Evolutionary conservation across 2,329 filamentous ascomycete genomes (phyloP).

Genomic region (Penicillium sp.): DNA sequence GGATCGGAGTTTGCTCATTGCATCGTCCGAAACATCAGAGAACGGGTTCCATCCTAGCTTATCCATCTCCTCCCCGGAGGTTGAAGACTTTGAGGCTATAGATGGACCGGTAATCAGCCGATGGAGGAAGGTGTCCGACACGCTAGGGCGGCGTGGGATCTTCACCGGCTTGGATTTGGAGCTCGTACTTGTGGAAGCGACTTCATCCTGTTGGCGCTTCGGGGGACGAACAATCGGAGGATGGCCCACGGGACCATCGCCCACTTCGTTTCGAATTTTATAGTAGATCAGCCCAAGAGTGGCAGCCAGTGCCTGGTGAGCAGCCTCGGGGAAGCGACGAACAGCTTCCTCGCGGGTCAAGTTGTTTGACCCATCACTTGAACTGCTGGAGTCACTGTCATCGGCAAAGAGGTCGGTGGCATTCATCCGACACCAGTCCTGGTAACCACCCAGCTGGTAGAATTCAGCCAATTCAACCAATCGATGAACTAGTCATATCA

Average conservation of each 20-base stretch:
- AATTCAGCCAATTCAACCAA: slow-evolving; percentile 45
- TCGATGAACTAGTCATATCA: slow-evolving; percentile 37
- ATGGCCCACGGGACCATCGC: slow-evolving; percentile 34
- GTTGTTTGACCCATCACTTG: slow-evolving; percentile 40
- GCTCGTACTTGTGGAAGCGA: slow-evolving; percentile 34
- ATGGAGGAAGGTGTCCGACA: slow-evolving; percentile 37
- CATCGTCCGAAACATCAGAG: slow-evolving; percentile 43
- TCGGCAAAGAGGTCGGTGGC: slow-evolving; percentile 33
- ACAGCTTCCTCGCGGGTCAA: slow-evolving; percentile 42
- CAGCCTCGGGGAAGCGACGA: slow-evolving; percentile 41
- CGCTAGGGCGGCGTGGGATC: slow-evolving; percentile 36
- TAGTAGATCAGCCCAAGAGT: slow-evolving; percentile 46
- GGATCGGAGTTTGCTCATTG: slow-evolving; percentile 42
- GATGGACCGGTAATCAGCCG: slow-evolving; percentile 38
- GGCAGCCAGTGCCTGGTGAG: slow-evolving; percentile 45
- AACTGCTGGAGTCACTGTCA: slow-evolving; percentile 46
- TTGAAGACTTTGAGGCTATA: slow-evolving; percentile 30
- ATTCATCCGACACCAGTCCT: slow-evolving; percentile 44
- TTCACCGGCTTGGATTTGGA: slow-evolving; percentile 41
- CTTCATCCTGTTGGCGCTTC: slow-evolving; percentile 43
- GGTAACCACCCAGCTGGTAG: slow-evolving; percentile 44
- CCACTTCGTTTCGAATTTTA: slow-evolving; percentile 47
- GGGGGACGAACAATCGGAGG: slow-evolving; percentile 34
- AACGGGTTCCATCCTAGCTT: slow-evolving; percentile 33
- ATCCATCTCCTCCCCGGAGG: slow-evolving; percentile 17